phyloP scores from a whole-genome alignment of 2,329 filamentous ascomycete species.

The Fusarium odoratissimum region DNA sequence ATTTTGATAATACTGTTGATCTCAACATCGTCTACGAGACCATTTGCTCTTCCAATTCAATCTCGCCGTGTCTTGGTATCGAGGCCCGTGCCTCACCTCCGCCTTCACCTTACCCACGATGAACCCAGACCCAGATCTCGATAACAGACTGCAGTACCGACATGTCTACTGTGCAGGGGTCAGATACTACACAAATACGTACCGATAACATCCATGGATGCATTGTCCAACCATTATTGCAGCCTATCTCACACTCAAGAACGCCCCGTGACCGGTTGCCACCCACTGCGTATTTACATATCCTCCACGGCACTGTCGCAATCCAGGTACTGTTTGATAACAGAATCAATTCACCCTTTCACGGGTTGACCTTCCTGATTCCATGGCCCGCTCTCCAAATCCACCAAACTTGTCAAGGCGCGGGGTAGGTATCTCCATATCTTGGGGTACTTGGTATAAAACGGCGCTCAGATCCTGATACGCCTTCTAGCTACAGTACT shows the following conservation, averaged over 20 bases:
- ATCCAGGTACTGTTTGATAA: constrained; percentile 1
- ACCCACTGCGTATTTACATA: background rate
- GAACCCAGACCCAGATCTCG: constrained; percentile 23
- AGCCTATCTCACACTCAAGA: background rate
- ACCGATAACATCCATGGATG: constrained; percentile 5
- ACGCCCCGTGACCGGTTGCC: background rate
- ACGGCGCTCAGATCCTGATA: background rate
- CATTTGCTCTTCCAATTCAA: background rate
- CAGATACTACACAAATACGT: constrained; percentile 5
- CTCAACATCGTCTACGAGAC: background rate
- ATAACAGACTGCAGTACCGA: constrained; percentile 25
- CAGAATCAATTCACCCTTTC: background rate
- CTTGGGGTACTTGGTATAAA: constrained; percentile 11
- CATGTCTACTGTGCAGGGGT: background rate
- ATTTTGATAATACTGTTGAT: background rate
- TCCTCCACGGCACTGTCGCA: background rate
- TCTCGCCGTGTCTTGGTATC: background rate
- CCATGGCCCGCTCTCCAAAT: constrained; percentile 12
- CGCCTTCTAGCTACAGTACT: constrained; percentile 28
- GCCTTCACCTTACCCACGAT: background rate
- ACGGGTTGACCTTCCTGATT: constrained; percentile 37
- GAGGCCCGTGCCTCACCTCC: constrained; percentile 3
- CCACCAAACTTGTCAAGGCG: constrained; percentile 7
- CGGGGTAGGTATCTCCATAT: constrained; percentile 30
- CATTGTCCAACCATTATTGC: constrained; percentile 13